phyloP scores from a whole-genome alignment of 257 asterid genomes.

The Lycium barbarum region DNA sequence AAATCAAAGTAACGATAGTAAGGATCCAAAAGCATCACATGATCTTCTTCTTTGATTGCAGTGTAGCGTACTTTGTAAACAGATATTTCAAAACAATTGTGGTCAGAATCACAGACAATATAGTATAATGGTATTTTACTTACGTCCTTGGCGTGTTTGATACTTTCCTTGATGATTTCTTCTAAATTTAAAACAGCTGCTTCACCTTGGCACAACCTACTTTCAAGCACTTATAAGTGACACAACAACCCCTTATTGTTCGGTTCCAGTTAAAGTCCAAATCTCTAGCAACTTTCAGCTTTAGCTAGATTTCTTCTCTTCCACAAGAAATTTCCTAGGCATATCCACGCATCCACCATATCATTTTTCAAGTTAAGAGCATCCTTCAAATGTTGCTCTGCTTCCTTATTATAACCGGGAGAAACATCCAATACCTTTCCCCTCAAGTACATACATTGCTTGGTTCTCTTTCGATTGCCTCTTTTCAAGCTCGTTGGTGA shows the following conservation, averaged over 20 bases:
- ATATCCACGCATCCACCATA: background rate
- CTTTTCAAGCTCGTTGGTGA: slow-evolving; percentile 44
- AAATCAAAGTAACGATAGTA: no score
- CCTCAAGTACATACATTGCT: background rate
- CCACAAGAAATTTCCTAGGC: background rate
- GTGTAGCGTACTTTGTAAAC: slow-evolving; percentile 68
- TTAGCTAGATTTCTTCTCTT: background rate
- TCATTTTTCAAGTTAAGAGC: background rate
- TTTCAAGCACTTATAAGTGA: background rate
- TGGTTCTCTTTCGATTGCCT: background rate
- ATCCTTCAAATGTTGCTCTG: background rate
- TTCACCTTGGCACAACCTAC: background rate
- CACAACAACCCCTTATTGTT: background rate
- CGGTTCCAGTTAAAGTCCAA: background rate
- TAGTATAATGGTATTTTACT: slow-evolving; percentile 75
- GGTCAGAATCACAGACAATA: slow-evolving; percentile 77
- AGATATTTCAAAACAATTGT: slow-evolving; percentile 67
- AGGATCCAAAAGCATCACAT: no score
- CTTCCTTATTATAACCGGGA: background rate
- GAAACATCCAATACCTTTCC: background rate
- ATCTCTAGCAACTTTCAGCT: background rate
- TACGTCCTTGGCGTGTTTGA: slow-evolving; percentile 86
- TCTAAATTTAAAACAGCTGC: slow-evolving; percentile 65
- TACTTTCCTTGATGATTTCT: slow-evolving; percentile 76
- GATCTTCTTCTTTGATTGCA: slow-evolving; percentile 42